Conservation (phyloP, 2,329 filamentous ascomycete species). For the Penicillium sp. region DNA sequence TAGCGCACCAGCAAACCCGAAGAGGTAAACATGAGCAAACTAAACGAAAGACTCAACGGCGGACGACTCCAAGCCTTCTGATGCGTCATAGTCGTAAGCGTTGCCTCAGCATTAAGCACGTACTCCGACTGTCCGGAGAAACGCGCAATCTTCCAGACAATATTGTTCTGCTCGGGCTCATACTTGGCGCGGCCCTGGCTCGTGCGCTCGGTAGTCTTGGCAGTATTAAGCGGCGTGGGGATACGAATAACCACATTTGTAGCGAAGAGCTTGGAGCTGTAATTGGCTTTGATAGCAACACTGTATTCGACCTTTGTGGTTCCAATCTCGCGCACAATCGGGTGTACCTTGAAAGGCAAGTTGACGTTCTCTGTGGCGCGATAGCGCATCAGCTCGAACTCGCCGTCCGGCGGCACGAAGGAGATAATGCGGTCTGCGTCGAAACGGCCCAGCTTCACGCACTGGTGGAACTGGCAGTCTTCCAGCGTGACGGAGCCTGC, state of each 20-base stretch:
- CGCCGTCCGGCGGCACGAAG: constrained; percentile 93
- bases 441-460: constrained; percentile 95
- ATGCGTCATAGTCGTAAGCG: constrained; percentile 93
- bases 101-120: constrained; percentile 89
- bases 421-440: constrained; percentile 95
- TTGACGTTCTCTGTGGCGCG: constrained; percentile 98
- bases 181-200: constrained; percentile 98
- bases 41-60: constrained; percentile 87
- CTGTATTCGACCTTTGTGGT: constrained; percentile 98
- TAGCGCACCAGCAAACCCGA: constrained; percentile 89
- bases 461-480: constrained; percentile 98
- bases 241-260: constrained; percentile 95
- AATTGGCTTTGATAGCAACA: constrained; percentile 96
- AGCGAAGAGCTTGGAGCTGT: constrained; percentile 91
- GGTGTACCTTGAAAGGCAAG: constrained; percentile 96
- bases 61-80: constrained; percentile 96
- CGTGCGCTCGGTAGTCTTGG: constrained; percentile 85
- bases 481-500: constrained; percentile 94
- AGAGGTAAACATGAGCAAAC: constrained; percentile 95
- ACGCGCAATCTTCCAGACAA: constrained; percentile 98
- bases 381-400: constrained; percentile 98
- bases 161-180: constrained; percentile 95
- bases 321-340: constrained; percentile 95
- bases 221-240: constrained; percentile 94
- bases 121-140: constrained; percentile 98